These are phyloP conservation scores for Ustulina deusta DNA, from an alignment of 2,329 filamentous ascomycete species.

Conservation along the genomic window DNA sequence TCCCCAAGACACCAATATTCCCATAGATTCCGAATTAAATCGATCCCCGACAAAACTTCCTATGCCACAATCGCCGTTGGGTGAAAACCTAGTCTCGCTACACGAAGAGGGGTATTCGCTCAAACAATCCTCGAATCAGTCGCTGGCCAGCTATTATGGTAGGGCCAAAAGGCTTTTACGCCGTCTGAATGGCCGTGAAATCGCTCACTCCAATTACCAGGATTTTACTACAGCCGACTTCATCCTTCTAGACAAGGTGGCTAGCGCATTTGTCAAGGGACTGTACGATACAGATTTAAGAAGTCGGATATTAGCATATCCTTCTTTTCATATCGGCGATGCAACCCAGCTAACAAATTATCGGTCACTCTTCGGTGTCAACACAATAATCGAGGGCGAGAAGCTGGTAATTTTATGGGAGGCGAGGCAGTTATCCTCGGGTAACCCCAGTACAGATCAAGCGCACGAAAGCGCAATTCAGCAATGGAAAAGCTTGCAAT, in stretches of 20 bases:
- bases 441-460: conserved; percentile 53
- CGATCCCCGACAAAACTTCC: conserved; percentile 20
- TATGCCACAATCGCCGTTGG: conserved; percentile 25
- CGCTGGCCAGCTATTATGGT: conserved; percentile 61
- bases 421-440: conserved; percentile 43
- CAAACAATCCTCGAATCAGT: conserved; percentile 57
- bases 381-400: conserved; percentile 68
- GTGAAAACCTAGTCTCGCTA: conserved; percentile 7
- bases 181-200: conserved; percentile 62
- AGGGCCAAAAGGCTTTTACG: conserved; percentile 63
- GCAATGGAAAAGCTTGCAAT: conserved; percentile 61
- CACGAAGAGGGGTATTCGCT: conserved; percentile 49
- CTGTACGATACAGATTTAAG: conserved; percentile 62
- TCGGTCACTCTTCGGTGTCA: conserved; percentile 66
- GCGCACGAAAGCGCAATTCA: conserved; percentile 54
- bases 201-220: conserved; percentile 60
- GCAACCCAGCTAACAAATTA: conserved; percentile 47
- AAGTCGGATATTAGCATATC: conserved; percentile 58
- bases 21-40: conserved; percentile 18
- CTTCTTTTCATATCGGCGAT: conserved; percentile 59
- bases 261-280: conserved; percentile 66
- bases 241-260: conserved; percentile 63
- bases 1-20: conserved; percentile 12
- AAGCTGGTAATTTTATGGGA: conserved; percentile 62
- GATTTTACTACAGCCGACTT: conserved; percentile 60